Evolutionary conservation across 805 yeast genomes (phyloP).

Genomic region (Sugiyamaella valdiviana): DNA sequence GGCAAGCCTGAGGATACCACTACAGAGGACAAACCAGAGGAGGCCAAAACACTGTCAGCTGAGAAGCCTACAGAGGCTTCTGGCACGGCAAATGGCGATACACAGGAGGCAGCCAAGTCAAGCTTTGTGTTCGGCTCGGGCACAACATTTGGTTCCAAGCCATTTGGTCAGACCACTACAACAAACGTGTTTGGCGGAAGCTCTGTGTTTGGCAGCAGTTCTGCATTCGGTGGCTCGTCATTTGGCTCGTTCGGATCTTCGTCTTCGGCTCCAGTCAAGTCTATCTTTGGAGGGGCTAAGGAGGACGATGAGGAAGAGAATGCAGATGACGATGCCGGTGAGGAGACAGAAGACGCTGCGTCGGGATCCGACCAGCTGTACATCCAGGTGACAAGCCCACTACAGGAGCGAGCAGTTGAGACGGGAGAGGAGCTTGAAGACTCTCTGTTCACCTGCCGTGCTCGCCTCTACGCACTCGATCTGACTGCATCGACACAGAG

Average conservation of each 20-base stretch:
- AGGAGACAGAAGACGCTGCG: constrained; percentile 19
- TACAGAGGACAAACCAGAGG: background rate
- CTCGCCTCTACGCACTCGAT: constrained; percentile 73
- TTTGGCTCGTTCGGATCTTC: constrained; percentile 21
- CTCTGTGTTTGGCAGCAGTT: constrained; percentile 10
- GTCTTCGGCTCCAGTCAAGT: constrained; percentile 19
- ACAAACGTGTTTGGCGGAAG: constrained; percentile 1
- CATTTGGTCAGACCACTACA: background rate
- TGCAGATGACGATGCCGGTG: constrained; percentile 24
- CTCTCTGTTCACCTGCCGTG: constrained; percentile 59
- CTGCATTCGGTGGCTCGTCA: constrained; percentile 12
- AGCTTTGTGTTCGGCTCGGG: constrained; percentile 39
- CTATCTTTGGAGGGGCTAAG: constrained; percentile 9
- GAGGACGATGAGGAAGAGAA: constrained; percentile 27
- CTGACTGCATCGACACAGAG: constrained; percentile 61
- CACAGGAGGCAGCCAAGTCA: background rate
- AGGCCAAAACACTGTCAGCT: background rate
- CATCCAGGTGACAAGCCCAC: constrained; percentile 27
- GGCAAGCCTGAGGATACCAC: background rate
- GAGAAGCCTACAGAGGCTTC: no score
- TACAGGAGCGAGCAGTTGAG: constrained; percentile 39
- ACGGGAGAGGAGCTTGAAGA: constrained; percentile 91
- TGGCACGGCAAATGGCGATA: background rate
- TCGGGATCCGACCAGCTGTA: constrained; percentile 23
- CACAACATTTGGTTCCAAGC: constrained; percentile 21